Evolutionary conservation across 2,329 filamentous ascomycete species (phyloP), one percentile per base, ranked within the genome.

Genomic region (Neonectria punicea): DNA sequence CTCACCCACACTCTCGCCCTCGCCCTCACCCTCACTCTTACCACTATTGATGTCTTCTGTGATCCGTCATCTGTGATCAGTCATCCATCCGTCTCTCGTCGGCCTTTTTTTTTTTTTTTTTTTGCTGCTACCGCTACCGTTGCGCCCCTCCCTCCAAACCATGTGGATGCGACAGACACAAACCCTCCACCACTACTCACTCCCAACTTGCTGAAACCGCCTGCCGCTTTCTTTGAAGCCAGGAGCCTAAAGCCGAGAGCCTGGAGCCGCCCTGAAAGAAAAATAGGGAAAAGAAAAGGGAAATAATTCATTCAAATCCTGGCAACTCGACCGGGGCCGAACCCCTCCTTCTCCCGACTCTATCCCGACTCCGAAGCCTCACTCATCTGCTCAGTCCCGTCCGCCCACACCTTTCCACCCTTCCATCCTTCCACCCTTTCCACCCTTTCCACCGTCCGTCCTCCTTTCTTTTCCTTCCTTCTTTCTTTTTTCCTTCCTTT

Each of bases 381-480:
- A 46, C 57, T 61, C 60, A 46, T 25, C 59, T 54, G 28, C 55
- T 25, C 47, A 28, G 43, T 36, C 43, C 43, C 61, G 34, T 44
- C 43, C 61, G 53, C 56, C 50, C 61, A 50, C 54, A 63, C 61
- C 11, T 36, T 63, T 50, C 61, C 55, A 43, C 41, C 49, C 58
- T 34, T 41, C 36, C 2, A 41, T 4, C 63, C 53, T 56, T 47
- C 68, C 51, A 44, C 46, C 53, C 55, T 56, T 58, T 43, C 30
- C 2, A 41, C 5, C 63, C 53, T 56, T 47, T 67, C 51, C 39
- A 46, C 53, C 55, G 56, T 43, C 30, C 53, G 57, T 58, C 46
- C 25, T 61, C 44, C 58, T 50, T 62, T 65, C 63, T 58, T 60
- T 51, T 55, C 63, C 61, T 61, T 58, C 56, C 57, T 18, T 41